Conservation (phyloP, 352 stramenopile species). For the Phytophthora sojae region DNA sequence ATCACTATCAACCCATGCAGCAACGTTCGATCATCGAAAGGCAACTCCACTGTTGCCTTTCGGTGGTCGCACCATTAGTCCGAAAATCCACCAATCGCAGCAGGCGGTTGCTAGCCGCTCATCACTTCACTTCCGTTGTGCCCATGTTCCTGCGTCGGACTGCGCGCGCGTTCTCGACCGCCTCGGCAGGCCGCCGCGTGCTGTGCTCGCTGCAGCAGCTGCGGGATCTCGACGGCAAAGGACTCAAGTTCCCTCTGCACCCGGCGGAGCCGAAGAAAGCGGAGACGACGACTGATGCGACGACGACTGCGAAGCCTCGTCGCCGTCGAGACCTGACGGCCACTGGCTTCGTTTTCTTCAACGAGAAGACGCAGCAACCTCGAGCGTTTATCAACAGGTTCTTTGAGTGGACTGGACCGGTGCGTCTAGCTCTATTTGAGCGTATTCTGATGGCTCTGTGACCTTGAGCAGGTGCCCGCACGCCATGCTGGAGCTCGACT, state of each 20-base stretch:
- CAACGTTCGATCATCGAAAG: neutral
- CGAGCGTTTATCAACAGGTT: conserved; percentile 70
- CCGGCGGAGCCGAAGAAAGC: conserved; percentile 11
- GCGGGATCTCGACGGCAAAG: conserved; percentile 42
- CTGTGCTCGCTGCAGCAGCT: conserved; percentile 70
- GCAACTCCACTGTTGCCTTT: conserved; percentile 16
- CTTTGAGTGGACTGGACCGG: neutral
- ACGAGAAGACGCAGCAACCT: conserved; percentile 46
- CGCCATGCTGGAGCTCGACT: conserved; percentile 75
- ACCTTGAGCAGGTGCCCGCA: conserved; percentile 57
- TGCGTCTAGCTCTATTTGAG: neutral
- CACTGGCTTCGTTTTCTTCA: conserved; percentile 77
- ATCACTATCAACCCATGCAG: conserved; percentile 6
- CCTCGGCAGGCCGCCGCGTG: conserved; percentile 34
- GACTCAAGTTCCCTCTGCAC: conserved; percentile 70
- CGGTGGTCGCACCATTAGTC: conserved; percentile 15
- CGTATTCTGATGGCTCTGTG: conserved; percentile 10
- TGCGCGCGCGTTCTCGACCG: conserved; percentile 33
- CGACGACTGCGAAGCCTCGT: conserved; percentile 11
- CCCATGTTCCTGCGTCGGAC: conserved; percentile 21
- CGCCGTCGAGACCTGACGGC: conserved; percentile 38
- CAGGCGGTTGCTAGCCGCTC: conserved; percentile 8
- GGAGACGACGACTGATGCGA: conserved; percentile 1
- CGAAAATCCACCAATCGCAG: conserved; percentile 14
- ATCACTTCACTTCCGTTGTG: conserved; percentile 16